These are phyloP conservation scores for Hanseniaspora clermontiae DNA, from an alignment of 805 yeast genomes.

Conservation along the genomic window DNA sequence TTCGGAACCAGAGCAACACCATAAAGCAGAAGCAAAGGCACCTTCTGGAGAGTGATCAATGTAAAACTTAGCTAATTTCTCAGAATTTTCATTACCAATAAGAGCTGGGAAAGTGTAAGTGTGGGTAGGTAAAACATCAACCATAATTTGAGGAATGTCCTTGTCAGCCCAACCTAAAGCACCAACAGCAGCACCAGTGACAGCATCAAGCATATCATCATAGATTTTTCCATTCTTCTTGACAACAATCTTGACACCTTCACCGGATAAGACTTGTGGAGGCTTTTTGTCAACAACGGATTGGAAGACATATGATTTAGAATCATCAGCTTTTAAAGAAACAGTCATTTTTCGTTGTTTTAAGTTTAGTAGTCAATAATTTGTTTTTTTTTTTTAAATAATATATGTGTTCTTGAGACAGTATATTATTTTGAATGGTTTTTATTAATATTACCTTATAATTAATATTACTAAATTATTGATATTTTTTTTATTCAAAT, in stretches of 20 bases:
- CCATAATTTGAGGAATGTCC: conserved; percentile 26
- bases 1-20: conserved; percentile 53
- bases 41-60: conserved; percentile 31
- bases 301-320: conserved; percentile 33
- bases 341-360: conserved; percentile 13
- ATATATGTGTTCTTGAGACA: neutral
- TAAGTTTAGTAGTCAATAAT: neutral
- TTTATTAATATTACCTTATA: neutral
- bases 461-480: too few relatives aligned
- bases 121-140: conserved; percentile 30
- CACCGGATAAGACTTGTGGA: conserved; percentile 33
- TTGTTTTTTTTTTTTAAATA: too few relatives aligned
- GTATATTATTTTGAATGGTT: neutral
- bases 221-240: conserved; percentile 32
- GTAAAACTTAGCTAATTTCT: conserved; percentile 33
- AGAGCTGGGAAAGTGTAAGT: conserved; percentile 30
- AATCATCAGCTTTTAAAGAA: neutral
- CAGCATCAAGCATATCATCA: conserved; percentile 31
- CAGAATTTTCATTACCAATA: conserved; percentile 30
- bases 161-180: conserved; percentile 36
- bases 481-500: neutral
- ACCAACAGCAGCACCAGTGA: conserved; percentile 43
- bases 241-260: conserved; percentile 32
- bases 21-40: conserved; percentile 31
- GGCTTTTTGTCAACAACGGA: conserved; percentile 29